Evolutionary conservation across 2,329 filamentous ascomycete genomes (phyloP).

Genomic region (Dichotomopilus funicola): DNA sequence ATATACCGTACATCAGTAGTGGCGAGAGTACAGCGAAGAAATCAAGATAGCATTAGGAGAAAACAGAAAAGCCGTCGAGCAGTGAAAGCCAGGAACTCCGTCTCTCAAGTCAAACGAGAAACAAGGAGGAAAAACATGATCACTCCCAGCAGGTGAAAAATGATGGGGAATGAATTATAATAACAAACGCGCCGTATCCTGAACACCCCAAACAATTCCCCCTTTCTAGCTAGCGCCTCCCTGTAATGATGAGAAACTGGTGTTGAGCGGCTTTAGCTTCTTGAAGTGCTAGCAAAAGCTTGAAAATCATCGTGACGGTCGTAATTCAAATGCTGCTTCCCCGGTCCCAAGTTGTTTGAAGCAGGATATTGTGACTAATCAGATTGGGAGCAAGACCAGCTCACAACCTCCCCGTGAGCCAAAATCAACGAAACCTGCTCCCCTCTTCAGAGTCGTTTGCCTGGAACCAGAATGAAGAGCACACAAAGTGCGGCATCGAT

Average conservation of each 20-base stretch:
- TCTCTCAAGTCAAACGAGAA: neutral
- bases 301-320: slow-evolving; percentile 17
- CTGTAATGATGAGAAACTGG: slow-evolving; percentile 3
- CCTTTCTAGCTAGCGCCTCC: neutral
- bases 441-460: slow-evolving; percentile 60
- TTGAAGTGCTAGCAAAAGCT: neutral
- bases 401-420: slow-evolving; percentile 6
- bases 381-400: slow-evolving; percentile 13
- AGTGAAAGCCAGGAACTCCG: neutral
- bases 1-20: slow-evolving; percentile 6
- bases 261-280: neutral
- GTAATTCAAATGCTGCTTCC: slow-evolving; percentile 9
- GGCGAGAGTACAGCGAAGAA: neutral
- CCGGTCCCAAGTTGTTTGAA: neutral
- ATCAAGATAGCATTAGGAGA: neutral
- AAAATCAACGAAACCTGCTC: neutral
- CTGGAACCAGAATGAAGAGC: slow-evolving; percentile 91
- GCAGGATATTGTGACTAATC: neutral
- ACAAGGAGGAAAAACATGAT: neutral
- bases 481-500: slow-evolving; percentile 77
- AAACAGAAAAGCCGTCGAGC: neutral
- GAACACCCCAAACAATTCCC: slow-evolving; percentile 12
- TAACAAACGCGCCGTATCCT: slow-evolving; percentile 16
- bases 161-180: slow-evolving; percentile 3
- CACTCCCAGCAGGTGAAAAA: neutral